Percentiles rank a stretch among this genome's conserved stretches.
phyloP scores from a whole-genome alignment of 106 monocot genomes.

The Triglochin maritima region DNA sequence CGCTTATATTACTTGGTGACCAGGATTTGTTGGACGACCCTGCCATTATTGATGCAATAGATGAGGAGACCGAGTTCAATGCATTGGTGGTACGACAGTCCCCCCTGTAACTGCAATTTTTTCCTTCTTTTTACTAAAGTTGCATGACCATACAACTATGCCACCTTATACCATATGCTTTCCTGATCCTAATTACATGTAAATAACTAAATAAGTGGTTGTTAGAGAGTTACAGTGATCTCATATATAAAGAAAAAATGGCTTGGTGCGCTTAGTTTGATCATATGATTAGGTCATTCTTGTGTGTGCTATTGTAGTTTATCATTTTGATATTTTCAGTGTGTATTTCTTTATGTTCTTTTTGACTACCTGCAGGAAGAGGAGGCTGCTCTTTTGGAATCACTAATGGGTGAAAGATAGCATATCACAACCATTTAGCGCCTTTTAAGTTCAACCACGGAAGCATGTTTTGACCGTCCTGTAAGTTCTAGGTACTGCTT shows the following conservation, averaged over 20 bases:
- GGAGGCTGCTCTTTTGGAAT: slow-evolving; percentile 58
- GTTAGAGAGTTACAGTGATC: no score
- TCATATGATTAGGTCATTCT: not conserved
- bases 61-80: slow-evolving; percentile 59
- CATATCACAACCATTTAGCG: not conserved
- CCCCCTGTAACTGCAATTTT: no score
- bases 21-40: slow-evolving; percentile 91
- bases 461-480: no score
- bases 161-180: no score
- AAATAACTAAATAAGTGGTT: no score
- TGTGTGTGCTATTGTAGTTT: not conserved
- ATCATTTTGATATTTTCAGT: not conserved
- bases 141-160: no score
- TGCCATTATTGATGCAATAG: slow-evolving; percentile 59
- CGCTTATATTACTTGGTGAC: slow-evolving; percentile 4
- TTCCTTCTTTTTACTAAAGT: not conserved
- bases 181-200: no score
- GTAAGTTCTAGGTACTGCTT: no score
- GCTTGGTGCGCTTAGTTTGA: no score
- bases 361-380: slow-evolving; percentile 32
- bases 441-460: not conserved
- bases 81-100: slow-evolving; percentile 11
- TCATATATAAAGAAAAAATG: no score
- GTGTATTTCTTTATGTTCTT: not conserved
- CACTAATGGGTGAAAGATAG: slow-evolving; percentile 44